Base-by-base conservation (phyloP, 2,329 filamentous ascomycete genomes). In the Cercospora nicotianae region DNA sequence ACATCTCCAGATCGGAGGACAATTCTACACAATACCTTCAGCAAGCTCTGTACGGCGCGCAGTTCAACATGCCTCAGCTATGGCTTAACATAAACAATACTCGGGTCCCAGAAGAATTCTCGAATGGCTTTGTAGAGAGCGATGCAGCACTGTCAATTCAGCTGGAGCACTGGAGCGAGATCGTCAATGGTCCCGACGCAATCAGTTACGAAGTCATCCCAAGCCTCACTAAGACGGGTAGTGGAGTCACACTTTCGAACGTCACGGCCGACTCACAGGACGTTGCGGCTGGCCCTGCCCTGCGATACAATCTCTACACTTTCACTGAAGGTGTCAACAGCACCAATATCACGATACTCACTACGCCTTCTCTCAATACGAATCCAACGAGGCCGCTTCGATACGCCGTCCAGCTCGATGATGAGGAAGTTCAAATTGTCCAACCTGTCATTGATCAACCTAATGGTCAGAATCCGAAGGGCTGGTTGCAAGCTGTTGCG, bases 91-190 rank as follows among this genome's bases (percentile, higher is more conserved):
- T 90, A 28, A 81, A 83, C 68, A 59, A 59, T 13, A 59, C 55
- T 10, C 55, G 12, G 7, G 8, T 81, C 84, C 57, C 82, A 83
- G 5, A 74, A 76, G 1, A 74, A 64, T 90, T 89, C 77, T 81
- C 78, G 7, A 67, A 78, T 31, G 89, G 89, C 3, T 90, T 89
- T 69, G 82, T 90, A 57, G 89, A 91, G 77, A 85, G 85, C 0
- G 87, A 90, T 72, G 74, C 73, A 10, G 75, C 75, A 53, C 67
- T 82, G 64, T 77, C 77, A 2, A 79, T 82, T 36, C 78, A 81
- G 70, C 70, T 76, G 13, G 78, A 76, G 65, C 77, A 80, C 69
- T 76, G 71, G 67, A 72, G 73, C 10, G 65, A 67, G 16, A 73
- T 74, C 33, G 69, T 72, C 16, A 62, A 70, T 18, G 63, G 61